Conservation (phyloP, 2,329 filamentous ascomycete genomes). For the Chaetomium strumarium region DNA sequence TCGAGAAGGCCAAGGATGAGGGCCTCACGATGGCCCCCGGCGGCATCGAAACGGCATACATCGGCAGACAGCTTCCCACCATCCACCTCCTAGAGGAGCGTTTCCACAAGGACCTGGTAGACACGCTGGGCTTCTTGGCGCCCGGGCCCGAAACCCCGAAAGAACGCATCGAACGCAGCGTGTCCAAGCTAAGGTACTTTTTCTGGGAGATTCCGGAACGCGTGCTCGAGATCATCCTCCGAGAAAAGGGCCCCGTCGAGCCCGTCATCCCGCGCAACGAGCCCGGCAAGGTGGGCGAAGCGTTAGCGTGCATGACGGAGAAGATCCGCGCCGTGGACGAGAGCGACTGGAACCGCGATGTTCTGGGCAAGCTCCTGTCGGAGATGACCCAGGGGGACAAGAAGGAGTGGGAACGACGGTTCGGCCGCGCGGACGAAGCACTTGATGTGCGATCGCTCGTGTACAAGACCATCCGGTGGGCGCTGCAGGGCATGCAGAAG, state of each 20-base stretch:
- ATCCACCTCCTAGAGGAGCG: slow-evolving; percentile 2
- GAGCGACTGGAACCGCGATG: background rate
- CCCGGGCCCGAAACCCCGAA: background rate
- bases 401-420: too few relatives aligned
- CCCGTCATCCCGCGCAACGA: slow-evolving; percentile 1
- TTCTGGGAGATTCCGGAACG: slow-evolving; percentile 23
- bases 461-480: slow-evolving; percentile 29
- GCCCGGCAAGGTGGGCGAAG: background rate
- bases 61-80: background rate
- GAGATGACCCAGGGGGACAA: background rate
- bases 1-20: background rate
- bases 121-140: background rate
- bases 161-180: background rate
- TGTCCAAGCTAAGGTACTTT: slow-evolving; percentile 24
- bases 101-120: slow-evolving; percentile 7
- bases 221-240: background rate
- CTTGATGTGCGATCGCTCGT: slow-evolving; percentile 4
- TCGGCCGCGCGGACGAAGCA: background rate
- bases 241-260: background rate
- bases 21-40: background rate
- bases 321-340: slow-evolving; percentile 4
- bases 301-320: slow-evolving; percentile 9
- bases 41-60: background rate
- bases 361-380: background rate
- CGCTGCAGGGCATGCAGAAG: slow-evolving; percentile 24